Evolutionary conservation across 257 asterid genomes (phyloP), one percentile per base, ranked within the genome.

Genomic region (Przewalskia tangutica): DNA sequence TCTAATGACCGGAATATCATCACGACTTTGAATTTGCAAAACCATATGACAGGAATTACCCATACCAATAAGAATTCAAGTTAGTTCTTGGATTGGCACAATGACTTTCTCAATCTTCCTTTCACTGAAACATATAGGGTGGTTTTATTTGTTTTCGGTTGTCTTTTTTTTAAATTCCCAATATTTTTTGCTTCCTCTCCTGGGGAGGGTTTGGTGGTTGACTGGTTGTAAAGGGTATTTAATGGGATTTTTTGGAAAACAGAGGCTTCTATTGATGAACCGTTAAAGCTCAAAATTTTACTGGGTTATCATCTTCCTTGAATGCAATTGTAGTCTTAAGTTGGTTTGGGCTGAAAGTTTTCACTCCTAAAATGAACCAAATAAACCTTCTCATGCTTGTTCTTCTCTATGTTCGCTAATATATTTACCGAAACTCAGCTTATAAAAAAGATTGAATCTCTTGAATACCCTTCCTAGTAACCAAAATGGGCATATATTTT

Each of bases 401-500:
- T 13, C 62, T 50, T 75, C 23, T 27, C 44, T 27, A 75, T 75
- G 46, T 50, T 50, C 2, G 17, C 78, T 70, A 48, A 73, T 48
- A 48, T 71, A 68, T 68, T 68, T 50, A 75, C 62, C 27, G 7
- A 27, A 4, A 7, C 27, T 50, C 6, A n/a, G 55, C 80, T 14
- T 50, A 23, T 7, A 27, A 73, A 13, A 70, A 18, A 13, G 46
- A 0, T 78, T 62, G n/a, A 13, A 80, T 70, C 9, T 84, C 32
- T 48, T 64, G 8, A 75, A 58, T 56, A 54, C 83, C 84, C 66
- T 68, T 75, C 78, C 80, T 7, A 70, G 75, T 65, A 81, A 75
- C 83, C 77, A 82, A 80, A 78, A 8, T 77, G 81, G 32, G 65
- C 46, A 46, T 58, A 67, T 84, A 53, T 86, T 85, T 83, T 81